A percentile compares a stretch with the other conserved stretches of the same genome.
These are phyloP conservation scores for Pythium aquatile DNA, from an alignment of 352 stramenopile species.

Conservation along the genomic window DNA sequence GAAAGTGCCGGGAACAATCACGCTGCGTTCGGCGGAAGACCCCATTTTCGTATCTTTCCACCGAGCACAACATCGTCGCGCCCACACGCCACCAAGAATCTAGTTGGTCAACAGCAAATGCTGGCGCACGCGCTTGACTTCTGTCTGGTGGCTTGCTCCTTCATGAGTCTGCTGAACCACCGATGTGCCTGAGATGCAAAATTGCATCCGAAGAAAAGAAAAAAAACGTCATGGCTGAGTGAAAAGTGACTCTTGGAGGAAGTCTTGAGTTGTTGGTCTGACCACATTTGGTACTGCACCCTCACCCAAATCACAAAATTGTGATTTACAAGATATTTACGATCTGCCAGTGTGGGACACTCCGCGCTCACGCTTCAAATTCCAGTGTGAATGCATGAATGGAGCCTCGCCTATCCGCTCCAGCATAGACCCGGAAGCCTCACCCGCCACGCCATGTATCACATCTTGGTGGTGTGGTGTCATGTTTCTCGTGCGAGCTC, in stretches of 20 bases:
- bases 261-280: not conserved
- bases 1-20: not conserved
- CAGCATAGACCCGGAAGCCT: no score
- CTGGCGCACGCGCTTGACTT: no score
- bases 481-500: no score
- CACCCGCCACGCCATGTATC: no score
- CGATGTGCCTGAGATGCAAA: not conserved
- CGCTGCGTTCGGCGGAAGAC: not conserved
- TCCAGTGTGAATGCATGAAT: no score
- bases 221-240: not conserved
- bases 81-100: not conserved
- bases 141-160: no score
- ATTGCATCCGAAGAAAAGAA: not conserved
- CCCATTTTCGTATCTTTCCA: not conserved
- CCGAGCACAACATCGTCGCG: not conserved
- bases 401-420: no score
- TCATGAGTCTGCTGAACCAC: no score
- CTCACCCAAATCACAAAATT: no score
- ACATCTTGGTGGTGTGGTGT: no score
- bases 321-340: not conserved
- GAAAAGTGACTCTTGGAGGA: not conserved
- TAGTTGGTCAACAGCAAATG: not conserved
- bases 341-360: not conserved
- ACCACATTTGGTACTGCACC: not conserved
- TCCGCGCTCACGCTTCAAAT: no score